phyloP scores from a whole-genome alignment of 805 yeast species.

The Kazachstania martiniae region DNA sequence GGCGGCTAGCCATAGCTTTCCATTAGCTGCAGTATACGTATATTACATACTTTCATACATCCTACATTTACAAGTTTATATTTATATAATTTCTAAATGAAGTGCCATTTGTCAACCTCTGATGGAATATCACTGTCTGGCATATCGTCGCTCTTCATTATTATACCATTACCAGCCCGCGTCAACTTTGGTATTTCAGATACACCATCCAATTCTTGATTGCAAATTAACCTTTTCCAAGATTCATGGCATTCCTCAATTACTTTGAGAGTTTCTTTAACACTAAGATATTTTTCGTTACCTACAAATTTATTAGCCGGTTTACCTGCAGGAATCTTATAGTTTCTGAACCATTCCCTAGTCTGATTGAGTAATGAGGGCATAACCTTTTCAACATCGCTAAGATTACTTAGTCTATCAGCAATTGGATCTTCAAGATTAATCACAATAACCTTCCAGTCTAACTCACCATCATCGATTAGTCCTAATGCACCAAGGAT shows the following conservation, averaged over 20 bases:
- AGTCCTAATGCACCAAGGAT: constrained; percentile 68
- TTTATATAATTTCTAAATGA: constrained; percentile 5
- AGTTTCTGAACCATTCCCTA: constrained; percentile 70
- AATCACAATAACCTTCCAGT: constrained; percentile 81
- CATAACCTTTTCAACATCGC: constrained; percentile 55
- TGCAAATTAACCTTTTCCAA: constrained; percentile 50
- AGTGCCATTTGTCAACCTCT: constrained; percentile 30
- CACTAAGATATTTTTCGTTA: constrained; percentile 53
- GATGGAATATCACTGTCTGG: constrained; percentile 31
- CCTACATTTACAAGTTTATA: background rate
- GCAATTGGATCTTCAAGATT: constrained; percentile 59
- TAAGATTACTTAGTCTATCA: constrained; percentile 44
- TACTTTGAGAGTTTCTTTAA: constrained; percentile 46
- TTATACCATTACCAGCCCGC: constrained; percentile 47
- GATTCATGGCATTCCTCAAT: constrained; percentile 55
- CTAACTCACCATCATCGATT: constrained; percentile 91
- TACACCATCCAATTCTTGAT: constrained; percentile 19
- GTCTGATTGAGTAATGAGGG: constrained; percentile 66
- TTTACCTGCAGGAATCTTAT: constrained; percentile 77
- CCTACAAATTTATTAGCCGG: constrained; percentile 66
- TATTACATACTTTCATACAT: background rate
- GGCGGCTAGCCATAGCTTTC: constrained; percentile 7
- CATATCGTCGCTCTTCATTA: constrained; percentile 12
- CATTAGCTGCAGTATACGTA: background rate
- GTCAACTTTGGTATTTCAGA: constrained; percentile 22